These are phyloP conservation scores for Barnettozyma californica DNA, from an alignment of 805 yeast genomes.

Conservation along the genomic window DNA sequence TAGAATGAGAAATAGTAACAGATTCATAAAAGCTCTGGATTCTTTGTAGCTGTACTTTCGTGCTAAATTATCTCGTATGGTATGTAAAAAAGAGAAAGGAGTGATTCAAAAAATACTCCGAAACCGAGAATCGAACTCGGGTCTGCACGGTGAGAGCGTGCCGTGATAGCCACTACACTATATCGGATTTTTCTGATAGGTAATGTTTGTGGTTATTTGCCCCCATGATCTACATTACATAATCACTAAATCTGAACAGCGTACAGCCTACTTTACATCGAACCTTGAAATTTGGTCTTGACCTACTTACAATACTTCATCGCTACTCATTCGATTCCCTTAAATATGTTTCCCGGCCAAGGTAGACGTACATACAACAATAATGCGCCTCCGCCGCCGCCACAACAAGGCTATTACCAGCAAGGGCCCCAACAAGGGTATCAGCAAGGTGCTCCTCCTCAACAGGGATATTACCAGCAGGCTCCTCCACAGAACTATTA, in stretches of 20 bases:
- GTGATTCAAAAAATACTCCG: neutral
- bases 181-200: neutral
- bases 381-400: neutral
- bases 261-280: too few species aligned
- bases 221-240: too few species aligned
- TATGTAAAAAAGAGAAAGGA: too few species aligned
- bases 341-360: slow-evolving; percentile 1
- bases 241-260: too few species aligned
- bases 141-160: slow-evolving; percentile 2
- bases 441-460: neutral
- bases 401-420: neutral
- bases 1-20: neutral
- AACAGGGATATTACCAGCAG: neutral
- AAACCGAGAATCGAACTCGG: slow-evolving; percentile 1
- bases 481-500: neutral
- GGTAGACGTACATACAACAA: neutral
- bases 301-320: too few species aligned
- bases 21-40: too few species aligned
- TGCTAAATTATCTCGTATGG: too few species aligned
- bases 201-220: too few species aligned
- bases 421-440: neutral
- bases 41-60: too few species aligned
- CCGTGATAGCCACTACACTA: slow-evolving; percentile 1
- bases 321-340: too few species aligned
- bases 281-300: neutral